Conservation (phyloP, 2,329 filamentous ascomycete species). For the Pseudocercospora musae region DNA sequence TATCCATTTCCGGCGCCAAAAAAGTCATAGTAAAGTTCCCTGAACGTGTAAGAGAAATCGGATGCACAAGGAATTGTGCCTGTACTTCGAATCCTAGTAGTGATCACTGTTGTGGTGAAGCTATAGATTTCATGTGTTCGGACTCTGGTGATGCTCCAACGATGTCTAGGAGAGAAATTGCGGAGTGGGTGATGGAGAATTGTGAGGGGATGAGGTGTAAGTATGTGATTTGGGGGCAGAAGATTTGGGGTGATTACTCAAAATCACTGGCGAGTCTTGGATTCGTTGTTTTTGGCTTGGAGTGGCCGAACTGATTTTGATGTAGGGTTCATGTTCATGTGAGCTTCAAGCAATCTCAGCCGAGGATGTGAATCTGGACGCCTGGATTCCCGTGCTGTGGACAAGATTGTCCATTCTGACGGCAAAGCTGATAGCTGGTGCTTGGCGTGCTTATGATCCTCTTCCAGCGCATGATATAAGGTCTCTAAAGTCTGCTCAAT, state of each 20-base stretch:
- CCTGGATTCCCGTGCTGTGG: no score
- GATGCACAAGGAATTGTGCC: constrained; percentile 4
- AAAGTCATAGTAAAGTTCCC: neutral
- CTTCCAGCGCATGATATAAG: neutral
- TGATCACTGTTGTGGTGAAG: constrained; percentile 9
- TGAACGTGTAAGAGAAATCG: neutral
- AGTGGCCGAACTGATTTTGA: neutral
- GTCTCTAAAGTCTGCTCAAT: neutral
- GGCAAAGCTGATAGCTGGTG: no score
- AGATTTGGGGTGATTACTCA: no score
- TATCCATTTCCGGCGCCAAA: constrained; percentile 1
- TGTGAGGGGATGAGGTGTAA: neutral
- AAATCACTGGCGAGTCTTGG: no score
- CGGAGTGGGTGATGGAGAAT: constrained; percentile 9
- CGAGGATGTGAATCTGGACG: no score
- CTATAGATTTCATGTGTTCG: constrained; percentile 8
- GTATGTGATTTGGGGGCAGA: constrained; percentile 5
- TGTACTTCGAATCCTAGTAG: neutral
- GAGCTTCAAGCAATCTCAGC: neutral
- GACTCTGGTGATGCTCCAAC: constrained; percentile 3
- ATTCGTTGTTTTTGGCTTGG: neutral
- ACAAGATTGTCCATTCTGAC: no score
- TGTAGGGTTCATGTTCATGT: constrained; percentile 7
- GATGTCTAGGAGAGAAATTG: constrained; percentile 2
- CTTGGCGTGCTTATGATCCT: no score